Evolutionary conservation across 2,329 filamentous ascomycete genomes (phyloP).

Genomic region (Aspergillus fijiensis): DNA sequence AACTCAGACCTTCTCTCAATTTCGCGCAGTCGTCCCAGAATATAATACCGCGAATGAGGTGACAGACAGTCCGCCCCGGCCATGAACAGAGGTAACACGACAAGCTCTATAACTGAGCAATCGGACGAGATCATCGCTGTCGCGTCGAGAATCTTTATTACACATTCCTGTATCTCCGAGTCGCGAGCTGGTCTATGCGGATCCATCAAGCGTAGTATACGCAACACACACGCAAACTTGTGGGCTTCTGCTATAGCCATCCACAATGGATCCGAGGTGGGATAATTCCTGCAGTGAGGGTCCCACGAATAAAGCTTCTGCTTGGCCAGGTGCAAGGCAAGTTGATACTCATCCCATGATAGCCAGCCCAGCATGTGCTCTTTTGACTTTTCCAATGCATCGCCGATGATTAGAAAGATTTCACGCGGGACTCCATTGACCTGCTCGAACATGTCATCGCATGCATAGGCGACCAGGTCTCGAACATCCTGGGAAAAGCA

Average conservation of each 20-base stretch:
- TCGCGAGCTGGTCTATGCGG: constrained; percentile 19
- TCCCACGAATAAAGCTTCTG: constrained; percentile 27
- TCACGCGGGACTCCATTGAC: constrained; percentile 33
- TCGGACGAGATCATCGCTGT: constrained; percentile 24
- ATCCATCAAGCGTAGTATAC: constrained; percentile 28
- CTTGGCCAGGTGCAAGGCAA: constrained; percentile 17
- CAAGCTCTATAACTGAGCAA: constrained; percentile 26
- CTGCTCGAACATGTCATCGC: constrained; percentile 28
- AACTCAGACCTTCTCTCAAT: constrained; percentile 29
- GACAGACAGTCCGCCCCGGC: constrained; percentile 29
- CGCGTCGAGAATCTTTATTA: constrained; percentile 27
- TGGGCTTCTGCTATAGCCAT: constrained; percentile 26
- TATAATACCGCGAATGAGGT: constrained; percentile 31
- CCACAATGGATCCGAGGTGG: constrained; percentile 27
- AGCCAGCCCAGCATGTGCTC: constrained; percentile 23
- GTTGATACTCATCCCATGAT: constrained; percentile 20
- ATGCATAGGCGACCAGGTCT: constrained; percentile 24
- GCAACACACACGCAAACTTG: constrained; percentile 30
- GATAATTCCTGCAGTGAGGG: constrained; percentile 20
- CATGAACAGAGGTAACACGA: constrained; percentile 33
- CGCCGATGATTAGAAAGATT: constrained; percentile 30
- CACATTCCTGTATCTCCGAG: constrained; percentile 27
- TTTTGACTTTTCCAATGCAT: constrained; percentile 29
- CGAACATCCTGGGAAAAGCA: constrained; percentile 31
- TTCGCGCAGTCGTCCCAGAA: constrained; percentile 27